Percentiles rank a stretch among this genome's conserved stretches.
Conservation (phyloP, 768 basidiomycete genomes). For the Bullera alba region DNA sequence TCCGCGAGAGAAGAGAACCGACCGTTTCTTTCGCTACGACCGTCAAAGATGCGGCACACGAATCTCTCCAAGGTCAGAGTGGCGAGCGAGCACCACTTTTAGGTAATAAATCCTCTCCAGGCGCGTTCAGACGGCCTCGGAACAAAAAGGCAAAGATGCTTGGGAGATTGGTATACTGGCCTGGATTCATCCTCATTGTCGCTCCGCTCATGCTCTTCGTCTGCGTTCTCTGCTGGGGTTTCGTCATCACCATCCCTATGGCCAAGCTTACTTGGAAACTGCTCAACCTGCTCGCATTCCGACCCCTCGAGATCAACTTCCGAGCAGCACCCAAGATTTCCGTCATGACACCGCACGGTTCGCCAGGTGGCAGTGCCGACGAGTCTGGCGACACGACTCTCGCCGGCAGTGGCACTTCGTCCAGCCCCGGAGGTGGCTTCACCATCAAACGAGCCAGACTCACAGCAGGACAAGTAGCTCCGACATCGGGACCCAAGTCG, state of each 20-base stretch:
- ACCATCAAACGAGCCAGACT: slow-evolving; percentile 67
- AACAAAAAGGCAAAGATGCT: slow-evolving; percentile 46
- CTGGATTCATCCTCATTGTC: slow-evolving; percentile 65
- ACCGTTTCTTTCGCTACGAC: slow-evolving; percentile 44
- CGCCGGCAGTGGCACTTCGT: slow-evolving; percentile 5
- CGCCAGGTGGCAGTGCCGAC: slow-evolving; percentile 3
- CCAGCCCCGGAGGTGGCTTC: slow-evolving; percentile 47
- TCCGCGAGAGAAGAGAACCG: slow-evolving; percentile 25
- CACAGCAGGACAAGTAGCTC: slow-evolving; percentile 81
- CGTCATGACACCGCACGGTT: slow-evolving; percentile 46
- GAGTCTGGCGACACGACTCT: slow-evolving; percentile 11
- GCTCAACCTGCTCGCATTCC: slow-evolving; percentile 67
- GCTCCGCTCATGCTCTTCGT: slow-evolving; percentile 82
- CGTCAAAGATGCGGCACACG: slow-evolving; percentile 20
- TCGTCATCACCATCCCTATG: slow-evolving; percentile 95
- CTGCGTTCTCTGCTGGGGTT: slow-evolving; percentile 87
- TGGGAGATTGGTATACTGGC: slow-evolving; percentile 76
- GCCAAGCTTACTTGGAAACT: slow-evolving; percentile 95
- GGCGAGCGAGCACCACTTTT: slow-evolving; percentile 29
- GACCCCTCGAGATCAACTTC: slow-evolving; percentile 82
- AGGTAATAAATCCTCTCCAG: background rate
- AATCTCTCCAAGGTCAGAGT: slow-evolving; percentile 11
- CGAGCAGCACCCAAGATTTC: slow-evolving; percentile 71
- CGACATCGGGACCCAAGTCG: slow-evolving; percentile 63
- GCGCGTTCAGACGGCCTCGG: slow-evolving; percentile 31